Conservation (phyloP, 768 basidiomycete genomes). For the Dentipellis fragilis region DNA sequence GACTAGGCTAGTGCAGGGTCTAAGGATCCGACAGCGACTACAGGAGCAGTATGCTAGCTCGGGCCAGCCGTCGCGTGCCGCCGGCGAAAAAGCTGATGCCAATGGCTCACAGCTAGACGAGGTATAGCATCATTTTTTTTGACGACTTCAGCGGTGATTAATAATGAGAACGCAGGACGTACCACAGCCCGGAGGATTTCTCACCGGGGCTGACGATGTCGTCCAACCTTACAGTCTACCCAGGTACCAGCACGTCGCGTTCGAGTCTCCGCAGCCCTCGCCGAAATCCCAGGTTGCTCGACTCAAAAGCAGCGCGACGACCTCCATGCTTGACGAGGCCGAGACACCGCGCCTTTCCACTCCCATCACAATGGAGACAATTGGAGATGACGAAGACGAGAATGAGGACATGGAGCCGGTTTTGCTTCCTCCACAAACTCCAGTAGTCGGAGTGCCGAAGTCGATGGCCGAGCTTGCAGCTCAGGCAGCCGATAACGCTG, state of each 20-base stretch:
- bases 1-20: conserved; percentile 78
- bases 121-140: background rate
- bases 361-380: conserved; percentile 8
- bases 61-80: background rate
- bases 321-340: background rate
- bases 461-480: conserved; percentile 12
- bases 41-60: conserved; percentile 59
- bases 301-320: background rate
- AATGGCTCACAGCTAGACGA: background rate
- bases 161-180: background rate
- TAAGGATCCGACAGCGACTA: conserved; percentile 76
- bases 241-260: conserved; percentile 31
- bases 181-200: conserved; percentile 40
- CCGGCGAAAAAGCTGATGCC: background rate
- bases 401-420: conserved; percentile 18
- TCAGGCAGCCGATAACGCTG: conserved; percentile 9
- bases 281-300: background rate
- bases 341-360: background rate
- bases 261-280: conserved; percentile 9
- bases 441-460: conserved; percentile 7
- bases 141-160: background rate
- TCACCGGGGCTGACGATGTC: conserved; percentile 61
- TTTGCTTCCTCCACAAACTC: background rate
- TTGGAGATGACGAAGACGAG: conserved; percentile 24
- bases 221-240: conserved; percentile 68